These are phyloP conservation scores for Ogataea pilisensis DNA, from an alignment of 805 yeast genomes.

Conservation along the genomic window DNA sequence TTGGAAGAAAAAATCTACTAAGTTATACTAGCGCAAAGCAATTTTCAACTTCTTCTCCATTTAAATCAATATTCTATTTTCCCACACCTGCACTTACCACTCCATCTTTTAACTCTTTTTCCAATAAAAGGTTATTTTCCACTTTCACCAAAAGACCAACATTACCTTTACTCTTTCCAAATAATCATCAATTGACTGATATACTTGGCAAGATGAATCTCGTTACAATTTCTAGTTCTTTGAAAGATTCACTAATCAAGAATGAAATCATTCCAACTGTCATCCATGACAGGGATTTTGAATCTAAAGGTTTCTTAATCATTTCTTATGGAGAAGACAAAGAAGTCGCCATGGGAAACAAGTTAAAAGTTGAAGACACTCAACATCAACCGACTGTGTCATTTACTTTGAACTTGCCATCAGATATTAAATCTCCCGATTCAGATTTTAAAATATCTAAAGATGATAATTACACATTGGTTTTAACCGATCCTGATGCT, in stretches of 20 bases:
- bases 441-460: conserved; percentile 40
- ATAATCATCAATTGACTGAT: neutral
- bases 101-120: neutral
- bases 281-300: conserved; percentile 35
- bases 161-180: neutral
- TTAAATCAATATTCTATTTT: neutral
- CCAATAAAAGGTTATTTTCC: neutral
- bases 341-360: conserved; percentile 79
- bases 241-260: conserved; percentile 46
- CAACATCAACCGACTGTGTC: conserved; percentile 65
- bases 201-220: conserved; percentile 24
- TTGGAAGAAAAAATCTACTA: conserved; percentile 5
- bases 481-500: conserved; percentile 91
- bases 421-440: conserved; percentile 28
- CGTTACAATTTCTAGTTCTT: conserved; percentile 51
- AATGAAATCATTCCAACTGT: conserved; percentile 52
- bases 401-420: conserved; percentile 44
- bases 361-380: conserved; percentile 58
- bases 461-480: conserved; percentile 62
- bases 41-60: neutral
- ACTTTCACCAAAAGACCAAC: neutral
- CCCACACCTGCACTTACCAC: neutral
- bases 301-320: conserved; percentile 53
- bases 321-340: conserved; percentile 54
- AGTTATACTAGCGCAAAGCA: conserved; percentile 1